Percentiles rank a stretch among this genome's conserved stretches.
Conservation (phyloP, 352 stramenopile genomes). For the Phytophthora macrochlamydospora region DNA sequence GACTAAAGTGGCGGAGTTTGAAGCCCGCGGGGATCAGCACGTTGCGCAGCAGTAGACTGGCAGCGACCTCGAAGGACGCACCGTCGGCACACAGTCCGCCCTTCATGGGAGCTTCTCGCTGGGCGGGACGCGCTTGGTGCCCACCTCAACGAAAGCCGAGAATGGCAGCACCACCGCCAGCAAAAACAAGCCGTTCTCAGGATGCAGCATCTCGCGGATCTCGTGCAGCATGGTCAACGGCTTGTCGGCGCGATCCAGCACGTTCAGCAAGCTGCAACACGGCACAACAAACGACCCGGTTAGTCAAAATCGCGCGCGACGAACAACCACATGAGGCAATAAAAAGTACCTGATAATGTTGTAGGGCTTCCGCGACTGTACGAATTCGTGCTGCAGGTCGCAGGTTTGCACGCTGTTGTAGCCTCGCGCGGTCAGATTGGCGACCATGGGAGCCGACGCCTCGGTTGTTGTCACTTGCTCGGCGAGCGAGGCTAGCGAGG, state of each 20-base stretch:
- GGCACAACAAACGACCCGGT: slow-evolving; percentile 8
- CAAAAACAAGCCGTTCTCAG: slow-evolving; percentile 73
- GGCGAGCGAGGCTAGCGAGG: slow-evolving; percentile 76
- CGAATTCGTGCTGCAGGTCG: slow-evolving; percentile 68
- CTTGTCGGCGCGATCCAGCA: slow-evolving; percentile 82
- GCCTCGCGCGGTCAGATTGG: slow-evolving; percentile 69
- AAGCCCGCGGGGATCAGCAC: slow-evolving; percentile 76
- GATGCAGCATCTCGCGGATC: slow-evolving; percentile 76
- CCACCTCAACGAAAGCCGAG: slow-evolving; percentile 80
- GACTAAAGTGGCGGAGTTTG: slow-evolving; percentile 78
- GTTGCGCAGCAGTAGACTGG: slow-evolving; percentile 63
- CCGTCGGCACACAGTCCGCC: slow-evolving; percentile 66
- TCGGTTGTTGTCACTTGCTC: slow-evolving; percentile 74
- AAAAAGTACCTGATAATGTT: slow-evolving; percentile 81
- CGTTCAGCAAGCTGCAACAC: slow-evolving; percentile 74
- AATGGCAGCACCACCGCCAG: slow-evolving; percentile 84
- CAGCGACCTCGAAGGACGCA: slow-evolving; percentile 70
- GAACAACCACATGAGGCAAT: slow-evolving; percentile 29
- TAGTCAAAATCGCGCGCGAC: slow-evolving; percentile 23
- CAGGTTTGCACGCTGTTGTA: slow-evolving; percentile 82
- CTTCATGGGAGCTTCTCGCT: slow-evolving; percentile 70
- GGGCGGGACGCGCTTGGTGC: slow-evolving; percentile 64
- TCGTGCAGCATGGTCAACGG: slow-evolving; percentile 78
- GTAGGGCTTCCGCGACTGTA: slow-evolving; percentile 72
- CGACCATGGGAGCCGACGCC: slow-evolving; percentile 82